Percentiles rank a stretch among this genome's conserved stretches.
phyloP scores from a whole-genome alignment of 2,329 filamentous ascomycete species.

The Trichothecium roseum region DNA sequence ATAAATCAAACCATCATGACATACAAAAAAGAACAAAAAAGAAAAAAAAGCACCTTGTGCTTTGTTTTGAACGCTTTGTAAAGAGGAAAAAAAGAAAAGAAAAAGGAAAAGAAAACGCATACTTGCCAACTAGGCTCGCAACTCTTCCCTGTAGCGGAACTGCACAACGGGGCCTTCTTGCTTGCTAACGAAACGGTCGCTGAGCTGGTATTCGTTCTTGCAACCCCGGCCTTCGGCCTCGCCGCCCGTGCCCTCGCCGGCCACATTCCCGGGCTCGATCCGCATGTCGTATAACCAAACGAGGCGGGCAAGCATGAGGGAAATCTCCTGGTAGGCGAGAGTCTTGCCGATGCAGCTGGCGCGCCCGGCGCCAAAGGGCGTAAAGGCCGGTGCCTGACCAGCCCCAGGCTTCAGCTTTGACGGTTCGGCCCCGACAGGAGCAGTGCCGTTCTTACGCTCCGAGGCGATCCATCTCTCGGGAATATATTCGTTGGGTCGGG shows the following conservation, averaged over 20 bases:
- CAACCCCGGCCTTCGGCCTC: neutral
- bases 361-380: constrained; percentile 6
- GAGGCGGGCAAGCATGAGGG: constrained; percentile 6
- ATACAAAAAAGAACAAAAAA: no score
- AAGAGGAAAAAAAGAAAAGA: no score
- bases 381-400: constrained; percentile 5
- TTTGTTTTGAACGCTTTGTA: no score
- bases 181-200: constrained; percentile 4
- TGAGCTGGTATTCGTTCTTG: constrained; percentile 5
- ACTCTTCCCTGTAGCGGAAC: constrained; percentile 4
- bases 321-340: constrained; percentile 8
- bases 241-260: constrained; percentile 2
- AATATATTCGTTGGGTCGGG: constrained; percentile 4
- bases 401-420: constrained; percentile 1
- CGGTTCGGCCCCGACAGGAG: neutral
- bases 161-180: constrained; percentile 7
- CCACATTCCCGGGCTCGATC: constrained; percentile 3
- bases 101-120: no score
- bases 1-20: no score
- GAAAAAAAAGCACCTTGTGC: no score
- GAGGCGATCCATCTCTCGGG: constrained; percentile 7
- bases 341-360: constrained; percentile 7
- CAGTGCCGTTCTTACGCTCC: constrained; percentile 1
- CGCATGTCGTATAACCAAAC: constrained; percentile 7
- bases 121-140: constrained; percentile 1